These are phyloP conservation scores for Dactylella cylindrospora DNA, from an alignment of 2,329 filamentous ascomycete genomes.

Conservation along the genomic window DNA sequence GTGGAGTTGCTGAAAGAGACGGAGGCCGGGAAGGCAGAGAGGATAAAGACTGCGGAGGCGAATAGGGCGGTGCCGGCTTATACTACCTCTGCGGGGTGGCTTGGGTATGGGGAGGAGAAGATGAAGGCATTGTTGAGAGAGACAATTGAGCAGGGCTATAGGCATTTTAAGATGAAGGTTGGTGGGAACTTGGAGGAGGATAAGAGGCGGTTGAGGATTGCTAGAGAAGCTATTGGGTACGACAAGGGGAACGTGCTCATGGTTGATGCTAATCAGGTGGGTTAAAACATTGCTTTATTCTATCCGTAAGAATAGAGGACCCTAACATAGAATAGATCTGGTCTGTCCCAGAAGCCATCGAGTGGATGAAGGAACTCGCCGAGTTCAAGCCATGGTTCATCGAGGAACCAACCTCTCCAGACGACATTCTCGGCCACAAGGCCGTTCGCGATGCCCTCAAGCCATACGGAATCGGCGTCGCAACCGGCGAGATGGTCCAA, in stretches of 20 bases:
- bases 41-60: conserved; percentile 71
- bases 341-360: conserved; percentile 85
- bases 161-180: conserved; percentile 89
- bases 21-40: conserved; percentile 67
- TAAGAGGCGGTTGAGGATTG: conserved; percentile 68
- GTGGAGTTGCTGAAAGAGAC: conserved; percentile 67
- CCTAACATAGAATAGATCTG: conserved; percentile 60
- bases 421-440: conserved; percentile 86
- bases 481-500: conserved; percentile 93
- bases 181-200: conserved; percentile 73
- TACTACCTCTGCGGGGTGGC: conserved; percentile 85
- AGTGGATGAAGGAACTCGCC: conserved; percentile 77
- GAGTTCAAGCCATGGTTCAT: conserved; percentile 83
- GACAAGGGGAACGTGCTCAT: conserved; percentile 82
- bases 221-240: conserved; percentile 73
- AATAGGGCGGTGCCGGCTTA: conserved; percentile 82
- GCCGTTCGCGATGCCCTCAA: conserved; percentile 77
- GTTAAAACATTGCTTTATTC: conserved; percentile 16
- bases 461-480: conserved; percentile 75
- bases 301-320: neutral
- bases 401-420: conserved; percentile 87
- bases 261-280: conserved; percentile 85
- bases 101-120: conserved; percentile 87
- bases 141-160: conserved; percentile 74
- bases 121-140: conserved; percentile 74